Conservation (phyloP, 2,329 filamentous ascomycete genomes). For the Tolypocladium album region DNA sequence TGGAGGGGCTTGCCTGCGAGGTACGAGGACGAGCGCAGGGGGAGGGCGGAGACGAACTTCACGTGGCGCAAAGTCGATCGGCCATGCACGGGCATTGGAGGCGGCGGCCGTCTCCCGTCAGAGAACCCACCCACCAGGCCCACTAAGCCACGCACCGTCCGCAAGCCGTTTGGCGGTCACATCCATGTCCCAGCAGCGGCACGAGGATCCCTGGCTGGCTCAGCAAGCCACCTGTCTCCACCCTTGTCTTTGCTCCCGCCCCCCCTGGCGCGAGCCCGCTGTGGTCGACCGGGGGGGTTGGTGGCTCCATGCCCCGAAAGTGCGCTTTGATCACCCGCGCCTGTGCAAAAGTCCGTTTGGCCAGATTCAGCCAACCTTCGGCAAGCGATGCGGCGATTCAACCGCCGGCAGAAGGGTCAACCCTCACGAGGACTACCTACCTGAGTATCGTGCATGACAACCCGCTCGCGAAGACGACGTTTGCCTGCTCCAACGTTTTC, state of each 20-base stretch:
- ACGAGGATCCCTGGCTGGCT: conserved; percentile 19
- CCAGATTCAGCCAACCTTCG: background rate
- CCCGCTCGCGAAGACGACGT: background rate
- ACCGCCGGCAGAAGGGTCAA: background rate
- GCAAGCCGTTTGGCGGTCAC: background rate
- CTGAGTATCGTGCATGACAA: background rate
- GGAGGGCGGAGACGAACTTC: conserved; percentile 3
- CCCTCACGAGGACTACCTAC: background rate
- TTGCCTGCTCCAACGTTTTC: background rate
- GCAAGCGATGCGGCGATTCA: background rate
- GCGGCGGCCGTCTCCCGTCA: background rate
- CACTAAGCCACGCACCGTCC: background rate
- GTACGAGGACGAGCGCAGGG: background rate
- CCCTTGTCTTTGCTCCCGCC: conserved; percentile 3
- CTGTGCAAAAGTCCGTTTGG: background rate
- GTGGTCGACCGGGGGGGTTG: background rate
- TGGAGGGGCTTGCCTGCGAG: background rate
- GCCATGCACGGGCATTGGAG: background rate
- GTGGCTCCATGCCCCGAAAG: background rate
- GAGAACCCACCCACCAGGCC: background rate
- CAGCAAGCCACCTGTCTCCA: conserved; percentile 9
- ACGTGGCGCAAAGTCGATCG: conserved; percentile 3
- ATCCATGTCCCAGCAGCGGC: conserved; percentile 8
- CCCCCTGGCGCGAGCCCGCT: background rate
- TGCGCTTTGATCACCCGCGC: background rate